Evolutionary conservation across 2,329 filamentous ascomycete species (phyloP), one percentile per base, ranked within the genome.

Genomic region (Mollisiaceae sp.): DNA sequence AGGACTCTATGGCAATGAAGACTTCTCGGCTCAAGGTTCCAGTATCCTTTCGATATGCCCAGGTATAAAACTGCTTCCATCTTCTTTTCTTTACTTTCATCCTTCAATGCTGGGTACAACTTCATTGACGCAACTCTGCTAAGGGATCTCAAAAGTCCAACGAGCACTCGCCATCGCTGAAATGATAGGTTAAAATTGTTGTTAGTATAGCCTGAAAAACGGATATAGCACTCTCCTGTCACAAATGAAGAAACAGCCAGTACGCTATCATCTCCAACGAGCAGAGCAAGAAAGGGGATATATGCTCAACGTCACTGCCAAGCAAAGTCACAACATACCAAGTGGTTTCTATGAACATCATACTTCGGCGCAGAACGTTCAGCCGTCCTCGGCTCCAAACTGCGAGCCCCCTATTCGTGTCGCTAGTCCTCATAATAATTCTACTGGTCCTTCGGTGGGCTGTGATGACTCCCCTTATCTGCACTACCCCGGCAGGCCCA

Each of bases 261-360:
- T 50, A 24, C n/a, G 12, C 45, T 50, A 50, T 50, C n/a, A 12
- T 50, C 41, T 43, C n/a, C 45, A n/a, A 18, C 43, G 43, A 47
- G n/a, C 43, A 47, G 5, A 47, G 43, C 5, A 18, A 47, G 43
- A 47, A 47, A 18, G 43, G n/a, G n/a, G n/a, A 6, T 47, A 47
- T 12, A 41, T 3, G 11, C 38, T 41, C 38, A 41, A 3, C 38
- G 38, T 41, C 8, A 41, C 15, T 41, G 38, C 2, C 8, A 41
- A 32, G 47, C 22, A 52, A 11, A 52, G 6, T 32, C 3, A 9
- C 4, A 22, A 11, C 20, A 32, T 3, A 47, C 43, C 15, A n/a
- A 47, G 43, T 20, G 43, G 20, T 52, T 52, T 20, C 4, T 52
- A 20, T 8, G 27, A 6, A 32, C 47, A 52, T 27, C 47, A 32